A percentile compares a stretch with the other conserved stretches of the same genome.
Evolutionary conservation across 495 filamentous ascomycete species (phyloP).

Genomic region (Aspergillus biplanus): DNA sequence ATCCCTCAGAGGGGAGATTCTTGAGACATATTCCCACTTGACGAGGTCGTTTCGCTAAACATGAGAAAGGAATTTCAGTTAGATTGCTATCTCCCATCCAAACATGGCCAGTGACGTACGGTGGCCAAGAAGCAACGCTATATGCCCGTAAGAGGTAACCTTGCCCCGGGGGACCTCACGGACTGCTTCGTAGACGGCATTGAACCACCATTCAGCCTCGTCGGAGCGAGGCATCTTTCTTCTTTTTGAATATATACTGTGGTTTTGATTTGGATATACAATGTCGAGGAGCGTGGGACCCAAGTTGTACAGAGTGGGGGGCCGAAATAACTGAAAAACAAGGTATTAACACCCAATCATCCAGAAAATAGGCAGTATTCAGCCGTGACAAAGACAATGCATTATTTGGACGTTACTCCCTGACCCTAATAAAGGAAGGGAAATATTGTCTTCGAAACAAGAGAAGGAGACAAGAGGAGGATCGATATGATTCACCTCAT

Average conservation of each 20-base stretch:
- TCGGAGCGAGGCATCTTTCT: constrained; percentile 70
- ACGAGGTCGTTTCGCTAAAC: constrained; percentile 65
- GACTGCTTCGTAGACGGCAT: constrained; percentile 80
- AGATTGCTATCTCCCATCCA: not conserved
- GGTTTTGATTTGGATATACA: not conserved
- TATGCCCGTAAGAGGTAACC: constrained; percentile 90
- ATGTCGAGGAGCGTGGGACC: not conserved
- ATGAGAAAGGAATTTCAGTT: not conserved
- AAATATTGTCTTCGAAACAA: not conserved
- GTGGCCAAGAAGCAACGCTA: constrained; percentile 76
- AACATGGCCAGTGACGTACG: constrained; percentile 56
- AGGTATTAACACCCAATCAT: no score
- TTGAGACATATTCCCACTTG: constrained; percentile 91
- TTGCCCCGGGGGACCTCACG: constrained; percentile 81
- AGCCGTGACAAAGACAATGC: not conserved
- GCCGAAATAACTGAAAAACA: no score
- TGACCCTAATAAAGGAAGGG: not conserved
- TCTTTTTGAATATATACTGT: not conserved
- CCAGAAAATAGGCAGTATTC: not conserved
- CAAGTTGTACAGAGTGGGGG: no score
- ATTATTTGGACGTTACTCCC: not conserved
- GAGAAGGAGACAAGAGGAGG: not conserved
- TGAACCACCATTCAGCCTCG: constrained; percentile 83
- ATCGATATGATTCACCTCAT: no score
- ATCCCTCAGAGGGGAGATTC: constrained; percentile 63